Conservation (phyloP, 352 stramenopile genomes). For the Phytophthora vignae region DNA sequence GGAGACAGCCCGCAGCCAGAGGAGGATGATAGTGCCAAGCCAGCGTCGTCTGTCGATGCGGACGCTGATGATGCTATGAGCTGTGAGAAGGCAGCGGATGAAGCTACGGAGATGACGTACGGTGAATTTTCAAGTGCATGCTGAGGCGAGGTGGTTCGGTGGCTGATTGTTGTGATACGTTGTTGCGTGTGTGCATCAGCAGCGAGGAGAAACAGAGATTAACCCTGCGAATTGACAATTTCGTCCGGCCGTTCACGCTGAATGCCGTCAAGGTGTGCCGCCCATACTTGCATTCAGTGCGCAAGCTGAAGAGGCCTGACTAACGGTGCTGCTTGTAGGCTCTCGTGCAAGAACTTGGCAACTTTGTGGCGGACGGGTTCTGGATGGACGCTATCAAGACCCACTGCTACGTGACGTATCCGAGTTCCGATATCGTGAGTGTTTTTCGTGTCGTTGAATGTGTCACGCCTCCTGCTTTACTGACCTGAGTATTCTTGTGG, state of each 20-base stretch:
- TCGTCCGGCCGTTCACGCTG: constrained; percentile 76
- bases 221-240: constrained; percentile 76
- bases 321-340: constrained; percentile 34
- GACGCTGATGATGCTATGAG: neutral
- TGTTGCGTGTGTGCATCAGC: neutral
- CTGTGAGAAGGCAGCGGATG: constrained; percentile 12
- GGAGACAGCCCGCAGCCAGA: constrained; percentile 20
- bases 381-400: constrained; percentile 92
- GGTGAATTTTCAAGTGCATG: neutral
- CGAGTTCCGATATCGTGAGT: constrained; percentile 53
- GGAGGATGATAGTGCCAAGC: constrained; percentile 26
- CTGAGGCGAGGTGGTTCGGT: neutral
- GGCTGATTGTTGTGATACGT: neutral
- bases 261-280: constrained; percentile 71
- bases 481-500: neutral
- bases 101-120: constrained; percentile 18
- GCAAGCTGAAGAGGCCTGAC: neutral
- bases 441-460: neutral
- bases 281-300: neutral
- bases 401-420: constrained; percentile 87
- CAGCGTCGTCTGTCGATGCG: constrained; percentile 1
- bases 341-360: constrained; percentile 61
- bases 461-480: neutral
- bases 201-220: constrained; percentile 19
- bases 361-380: constrained; percentile 78